These are phyloP conservation scores for Pseudomonodictys pantanalensis DNA, from an alignment of 495 filamentous ascomycete species.

Conservation along the genomic window DNA sequence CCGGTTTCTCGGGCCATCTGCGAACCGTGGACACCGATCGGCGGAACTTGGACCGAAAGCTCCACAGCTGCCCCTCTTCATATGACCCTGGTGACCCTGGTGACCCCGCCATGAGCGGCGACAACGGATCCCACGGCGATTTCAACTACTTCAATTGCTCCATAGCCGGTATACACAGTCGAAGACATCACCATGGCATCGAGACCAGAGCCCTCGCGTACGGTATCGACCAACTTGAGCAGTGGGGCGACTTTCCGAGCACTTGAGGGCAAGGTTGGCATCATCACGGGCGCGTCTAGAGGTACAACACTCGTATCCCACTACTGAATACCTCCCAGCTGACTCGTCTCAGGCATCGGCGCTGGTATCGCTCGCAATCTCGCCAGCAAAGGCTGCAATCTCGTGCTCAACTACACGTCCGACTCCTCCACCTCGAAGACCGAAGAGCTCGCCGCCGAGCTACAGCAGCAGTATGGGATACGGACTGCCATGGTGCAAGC, in stretches of 20 bases:
- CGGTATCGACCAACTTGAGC: conserved; percentile 32
- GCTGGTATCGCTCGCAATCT: conserved; percentile 74
- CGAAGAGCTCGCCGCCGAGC: conserved; percentile 41
- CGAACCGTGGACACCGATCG: conserved; percentile 2
- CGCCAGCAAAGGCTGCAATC: conserved; percentile 47
- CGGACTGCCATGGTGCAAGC: conserved; percentile 55
- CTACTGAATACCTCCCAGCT: neutral
- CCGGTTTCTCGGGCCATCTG: too few species aligned
- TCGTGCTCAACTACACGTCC: conserved; percentile 46
- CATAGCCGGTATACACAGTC: too few species aligned
- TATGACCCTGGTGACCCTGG: neutral
- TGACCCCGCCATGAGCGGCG: conserved; percentile 14
- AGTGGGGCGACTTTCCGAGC: conserved; percentile 12
- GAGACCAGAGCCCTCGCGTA: conserved; percentile 22
- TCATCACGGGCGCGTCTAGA: conserved; percentile 43
- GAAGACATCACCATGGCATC: too few species aligned
- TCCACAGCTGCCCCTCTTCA: conserved; percentile 3
- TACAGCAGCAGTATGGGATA: conserved; percentile 40
- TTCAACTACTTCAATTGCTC: too few species aligned
- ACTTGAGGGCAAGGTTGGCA: conserved; percentile 41
- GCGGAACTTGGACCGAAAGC: conserved; percentile 21
- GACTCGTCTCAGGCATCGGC: conserved; percentile 66
- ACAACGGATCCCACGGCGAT: too few species aligned
- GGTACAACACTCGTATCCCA: conserved; percentile 19
- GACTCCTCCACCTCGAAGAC: conserved; percentile 42